Conservation (phyloP, 805 yeast species). For the Wickerhamomyces subpelliculosus region DNA sequence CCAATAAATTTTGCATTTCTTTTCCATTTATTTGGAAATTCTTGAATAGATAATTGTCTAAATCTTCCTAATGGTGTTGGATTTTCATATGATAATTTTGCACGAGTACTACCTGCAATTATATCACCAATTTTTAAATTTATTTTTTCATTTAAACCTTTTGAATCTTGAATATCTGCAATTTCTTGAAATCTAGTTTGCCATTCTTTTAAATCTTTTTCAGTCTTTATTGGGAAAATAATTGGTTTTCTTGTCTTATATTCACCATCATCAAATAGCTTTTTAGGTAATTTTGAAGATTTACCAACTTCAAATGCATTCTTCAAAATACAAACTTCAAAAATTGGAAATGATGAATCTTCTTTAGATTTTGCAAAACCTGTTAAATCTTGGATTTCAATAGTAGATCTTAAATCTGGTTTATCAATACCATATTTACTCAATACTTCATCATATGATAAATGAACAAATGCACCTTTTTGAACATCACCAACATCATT, state of each 20-base stretch:
- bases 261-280: conserved; percentile 31
- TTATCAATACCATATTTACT: conserved; percentile 82
- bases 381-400: conserved; percentile 25
- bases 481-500: conserved; percentile 10
- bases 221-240: conserved; percentile 41
- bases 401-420: conserved; percentile 73
- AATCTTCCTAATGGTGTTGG: conserved; percentile 92
- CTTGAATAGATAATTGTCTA: conserved; percentile 64
- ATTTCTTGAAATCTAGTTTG: conserved; percentile 22
- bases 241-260: conserved; percentile 56
- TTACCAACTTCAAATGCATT: conserved; percentile 25
- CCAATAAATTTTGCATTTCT: conserved; percentile 41
- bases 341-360: conserved; percentile 49
- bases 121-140: conserved; percentile 60
- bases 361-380: conserved; percentile 23
- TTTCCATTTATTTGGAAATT: conserved; percentile 40
- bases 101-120: conserved; percentile 73
- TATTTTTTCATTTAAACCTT: conserved; percentile 27
- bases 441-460: conserved; percentile 67
- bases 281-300: conserved; percentile 26
- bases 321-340: conserved; percentile 66
- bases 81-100: conserved; percentile 68
- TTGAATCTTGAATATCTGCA: conserved; percentile 27
- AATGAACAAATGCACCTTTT: conserved; percentile 28
- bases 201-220: conserved; percentile 39